These are phyloP conservation scores for Alternaria arborescens DNA, from an alignment of 2,329 filamentous ascomycete genomes.

Conservation along the genomic window DNA sequence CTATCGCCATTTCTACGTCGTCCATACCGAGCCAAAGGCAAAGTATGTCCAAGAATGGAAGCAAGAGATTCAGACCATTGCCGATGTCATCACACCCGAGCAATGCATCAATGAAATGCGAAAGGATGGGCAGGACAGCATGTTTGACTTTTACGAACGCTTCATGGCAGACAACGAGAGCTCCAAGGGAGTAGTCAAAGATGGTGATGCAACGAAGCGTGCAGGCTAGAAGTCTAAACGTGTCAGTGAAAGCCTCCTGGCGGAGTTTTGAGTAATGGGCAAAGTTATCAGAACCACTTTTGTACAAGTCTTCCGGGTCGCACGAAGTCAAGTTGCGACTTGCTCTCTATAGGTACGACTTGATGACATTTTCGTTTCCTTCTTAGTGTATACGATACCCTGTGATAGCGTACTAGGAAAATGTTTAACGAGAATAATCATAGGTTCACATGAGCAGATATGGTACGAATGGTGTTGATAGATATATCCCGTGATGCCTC, in stretches of 20 bases:
- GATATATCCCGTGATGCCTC: neutral
- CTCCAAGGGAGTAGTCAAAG: neutral
- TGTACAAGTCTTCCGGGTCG: neutral
- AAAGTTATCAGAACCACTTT: too few species aligned
- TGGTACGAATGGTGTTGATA: neutral
- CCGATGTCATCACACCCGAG: constrained; percentile 41
- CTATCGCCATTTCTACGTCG: constrained; percentile 45
- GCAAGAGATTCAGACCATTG: constrained; percentile 32
- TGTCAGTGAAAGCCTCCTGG: neutral
- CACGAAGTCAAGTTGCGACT: neutral
- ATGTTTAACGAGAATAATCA: neutral
- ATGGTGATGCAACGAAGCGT: neutral
- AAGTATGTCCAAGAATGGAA: constrained; percentile 32
- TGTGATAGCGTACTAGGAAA: neutral
- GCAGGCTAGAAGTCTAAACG: neutral
- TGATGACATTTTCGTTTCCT: neutral
- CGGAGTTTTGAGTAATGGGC: too few species aligned
- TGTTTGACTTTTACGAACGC: constrained; percentile 44
- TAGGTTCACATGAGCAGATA: neutral
- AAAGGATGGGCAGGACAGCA: constrained; percentile 24
- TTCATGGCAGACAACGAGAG: constrained; percentile 17
- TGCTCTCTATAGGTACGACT: neutral
- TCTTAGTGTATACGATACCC: neutral
- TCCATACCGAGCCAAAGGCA: constrained; percentile 38
- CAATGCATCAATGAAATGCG: constrained; percentile 36